Base-by-base conservation (phyloP, 495 filamentous ascomycete genomes). In the Aspergillus panamensis region DNA sequence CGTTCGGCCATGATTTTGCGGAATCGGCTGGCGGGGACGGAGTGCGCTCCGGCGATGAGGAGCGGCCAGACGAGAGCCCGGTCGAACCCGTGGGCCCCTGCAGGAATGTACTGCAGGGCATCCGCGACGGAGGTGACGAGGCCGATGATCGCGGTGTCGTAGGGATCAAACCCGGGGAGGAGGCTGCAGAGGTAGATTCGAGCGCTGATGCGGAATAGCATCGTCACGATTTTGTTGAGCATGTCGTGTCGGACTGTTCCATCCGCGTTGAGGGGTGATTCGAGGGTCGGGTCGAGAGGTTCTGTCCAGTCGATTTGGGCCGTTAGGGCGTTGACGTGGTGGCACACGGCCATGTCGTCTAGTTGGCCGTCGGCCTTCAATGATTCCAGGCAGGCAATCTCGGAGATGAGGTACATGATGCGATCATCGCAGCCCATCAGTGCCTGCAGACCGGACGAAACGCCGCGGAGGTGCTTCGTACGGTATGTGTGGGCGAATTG, bases 361-460 rank as follows among this genome's bases (percentile, higher is more conserved):
- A 84, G 51, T 72, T 88, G 86, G 43, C 86, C 86, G 32, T 91
- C 87, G 33, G 72, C 72, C 79, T 92, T 95, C 55, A 97, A 77
- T 1, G 87, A 84, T 57, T 98, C 94, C 16, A 98, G 81, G 72
- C 94, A 97, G 12, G 94, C 90, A 63, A 97, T 96, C 69, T 98
- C 94, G 1, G 92, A 96, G 67, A 98, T 96, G 56, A 97, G 81
- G 67, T 96, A 98, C 94, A 98, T 97, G 69, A 98, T 83, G 19
- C 86, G 83, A 73, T 98, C 94, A 51, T 98, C 93, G 69, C 94
- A 98, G 56, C 94, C 94, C 94, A 97, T 98, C 10, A 98, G 77
- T 65, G 95, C 90, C 35, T 84, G 82, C n/a, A 98, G 77, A 6
- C 94, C 94, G 12, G 87, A 85, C 33, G 86, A 80, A 9, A 82